Evolutionary conservation across 108 stramenopile genomes (phyloP).

Genomic region (Nitzschia inconspicua): DNA sequence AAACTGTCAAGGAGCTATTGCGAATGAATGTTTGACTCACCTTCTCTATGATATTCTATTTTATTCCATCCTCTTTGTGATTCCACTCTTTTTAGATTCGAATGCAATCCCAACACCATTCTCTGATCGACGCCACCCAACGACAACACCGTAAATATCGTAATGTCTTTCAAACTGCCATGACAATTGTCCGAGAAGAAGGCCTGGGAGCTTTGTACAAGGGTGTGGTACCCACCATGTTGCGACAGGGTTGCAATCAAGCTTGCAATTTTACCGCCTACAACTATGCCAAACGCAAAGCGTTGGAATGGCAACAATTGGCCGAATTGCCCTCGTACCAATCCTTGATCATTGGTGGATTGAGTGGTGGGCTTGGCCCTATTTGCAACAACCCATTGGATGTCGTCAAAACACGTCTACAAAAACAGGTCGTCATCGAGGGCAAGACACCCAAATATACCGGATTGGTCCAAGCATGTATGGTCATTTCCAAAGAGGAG

Average conservation of each 20-base stretch:
- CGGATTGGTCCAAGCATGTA: slow-evolving; percentile 75
- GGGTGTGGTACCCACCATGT: slow-evolving; percentile 92
- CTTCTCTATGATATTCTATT: no score
- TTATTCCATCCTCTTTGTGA: no score
- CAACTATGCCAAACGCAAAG: slow-evolving; percentile 71
- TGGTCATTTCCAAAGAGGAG: slow-evolving; percentile 90
- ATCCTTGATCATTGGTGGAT: slow-evolving; percentile 84
- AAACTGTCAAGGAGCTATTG: no score
- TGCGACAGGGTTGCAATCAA: slow-evolving; percentile 98
- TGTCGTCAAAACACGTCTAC: slow-evolving; percentile 95
- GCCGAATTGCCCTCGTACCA: slow-evolving; percentile 8
- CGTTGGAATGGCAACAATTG: slow-evolving; percentile 16
- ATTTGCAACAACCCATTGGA: slow-evolving; percentile 91
- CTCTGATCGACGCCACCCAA: slow-evolving; percentile 81
- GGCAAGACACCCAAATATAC: slow-evolving; percentile 85
- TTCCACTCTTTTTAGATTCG: no score
- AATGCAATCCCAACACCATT: slow-evolving; percentile 91
- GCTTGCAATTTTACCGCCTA: slow-evolving; percentile 97
- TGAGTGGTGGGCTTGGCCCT: slow-evolving; percentile 94
- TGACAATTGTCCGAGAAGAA: slow-evolving; percentile 86
- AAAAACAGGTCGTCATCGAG: slow-evolving; percentile 76
- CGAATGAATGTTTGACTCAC: no score
- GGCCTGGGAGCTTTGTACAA: slow-evolving; percentile 91
- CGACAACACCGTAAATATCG: slow-evolving; percentile 80
- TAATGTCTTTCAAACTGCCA: slow-evolving; percentile 91